Evolutionary conservation across 371 early-diverging fungal genomes (phyloP).

Genomic region (Mucor velutinosus): DNA sequence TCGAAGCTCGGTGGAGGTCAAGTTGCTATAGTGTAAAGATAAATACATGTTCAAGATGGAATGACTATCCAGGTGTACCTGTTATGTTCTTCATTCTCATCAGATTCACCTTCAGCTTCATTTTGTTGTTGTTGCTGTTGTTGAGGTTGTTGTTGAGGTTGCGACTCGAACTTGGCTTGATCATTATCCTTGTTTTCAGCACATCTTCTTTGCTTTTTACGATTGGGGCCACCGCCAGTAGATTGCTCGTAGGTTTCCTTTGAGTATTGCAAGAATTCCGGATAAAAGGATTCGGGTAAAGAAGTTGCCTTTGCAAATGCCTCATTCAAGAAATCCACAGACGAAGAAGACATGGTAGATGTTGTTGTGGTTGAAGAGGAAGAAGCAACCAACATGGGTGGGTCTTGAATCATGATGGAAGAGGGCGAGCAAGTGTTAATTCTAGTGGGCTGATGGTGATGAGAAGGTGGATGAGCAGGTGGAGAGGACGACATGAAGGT

Average conservation of each 20-base stretch:
- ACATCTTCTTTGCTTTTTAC: conserved; percentile 32
- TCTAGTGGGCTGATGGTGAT: not conserved
- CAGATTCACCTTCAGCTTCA: conserved; percentile 9
- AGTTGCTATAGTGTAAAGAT: conserved; percentile 1
- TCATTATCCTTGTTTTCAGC: not conserved
- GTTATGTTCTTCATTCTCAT: conserved; percentile 29
- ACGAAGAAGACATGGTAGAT: conserved; percentile 37
- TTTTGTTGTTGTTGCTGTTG: conserved; percentile 1
- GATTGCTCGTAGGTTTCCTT: conserved; percentile 43
- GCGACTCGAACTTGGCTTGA: conserved; percentile 8
- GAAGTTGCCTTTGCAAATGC: conserved; percentile 42
- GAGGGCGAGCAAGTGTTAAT: conserved; percentile 30
- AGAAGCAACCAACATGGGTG: conserved; percentile 47
- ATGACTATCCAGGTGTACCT: conserved; percentile 6
- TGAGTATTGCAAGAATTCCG: conserved; percentile 39
- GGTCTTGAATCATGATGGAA: conserved; percentile 40
- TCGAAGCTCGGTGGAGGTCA: conserved; percentile 36
- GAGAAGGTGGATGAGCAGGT: conserved; percentile 10
- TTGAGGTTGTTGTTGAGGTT: not conserved
- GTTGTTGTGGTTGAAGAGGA: conserved; percentile 41
- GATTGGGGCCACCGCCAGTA: conserved; percentile 29
- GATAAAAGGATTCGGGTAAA: conserved; percentile 40
- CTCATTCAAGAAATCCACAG: conserved; percentile 37
- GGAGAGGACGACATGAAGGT: conserved; percentile 28
- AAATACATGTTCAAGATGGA: not conserved